Evolutionary conservation across 2,329 filamentous ascomycete genomes (phyloP), one percentile per base, ranked within the genome.

Genomic region (Penicillium sp.): DNA sequence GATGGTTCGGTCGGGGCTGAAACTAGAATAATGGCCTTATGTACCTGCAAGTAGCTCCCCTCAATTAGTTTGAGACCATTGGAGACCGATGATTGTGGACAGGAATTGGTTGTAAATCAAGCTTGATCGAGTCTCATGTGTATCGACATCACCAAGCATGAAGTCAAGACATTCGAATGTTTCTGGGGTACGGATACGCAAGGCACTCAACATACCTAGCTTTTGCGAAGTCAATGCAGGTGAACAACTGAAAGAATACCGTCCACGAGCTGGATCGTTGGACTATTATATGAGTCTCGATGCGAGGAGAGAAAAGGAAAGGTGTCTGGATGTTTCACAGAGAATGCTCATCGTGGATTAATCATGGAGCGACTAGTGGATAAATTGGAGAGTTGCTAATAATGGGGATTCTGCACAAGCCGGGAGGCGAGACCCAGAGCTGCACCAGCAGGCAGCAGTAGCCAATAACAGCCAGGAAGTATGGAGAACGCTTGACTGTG

Each of bases 391-490:
- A 1, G 53, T 43, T 50, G 42, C 19, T 62, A 22, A 44, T 49
- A 35, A 56, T 57, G 52, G 54, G 54, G 52, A 48, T 55, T 19
- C 35, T 43, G 50, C 35, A 45, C 19, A 22, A 33, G 50, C 42
- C 49, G 42, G 33, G 33, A 60, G 58, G 55, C 55, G 55, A 57
- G 62, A 62, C 60, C 62, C 60, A 63, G 62, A 56, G 59, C 50
- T 64, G 64, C 61, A 66, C 46, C 47, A 47, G 52, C 16, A 44
- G 47, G 22, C 29, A 54, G 29, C 51, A 22, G 21, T 43, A 61
- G 50, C 62, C 63, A 65, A 60, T 65, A 22, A 63, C 29, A 51
- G 22, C 37, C 16, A 50, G 46, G 55, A 47, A 49, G 35, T 6
- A 22, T 22, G 4, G 33, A 48, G 37, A 29, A 45, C 52, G 56